Percentiles rank a stretch among this genome's conserved stretches.
phyloP scores from a whole-genome alignment of 148 eudicot species.

The Chenopodium album region DNA sequence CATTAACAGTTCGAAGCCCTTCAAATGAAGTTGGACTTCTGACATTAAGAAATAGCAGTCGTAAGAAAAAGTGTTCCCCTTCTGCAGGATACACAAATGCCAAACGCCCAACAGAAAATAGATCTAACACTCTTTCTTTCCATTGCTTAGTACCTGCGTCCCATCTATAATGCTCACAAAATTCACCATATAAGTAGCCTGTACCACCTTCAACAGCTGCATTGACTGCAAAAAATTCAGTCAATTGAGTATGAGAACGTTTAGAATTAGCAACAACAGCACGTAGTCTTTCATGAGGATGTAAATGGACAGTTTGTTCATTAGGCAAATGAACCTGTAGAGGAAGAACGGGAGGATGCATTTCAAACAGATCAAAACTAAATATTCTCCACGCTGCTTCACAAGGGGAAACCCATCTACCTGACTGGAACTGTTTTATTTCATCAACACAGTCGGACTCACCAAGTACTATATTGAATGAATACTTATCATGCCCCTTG shows the following conservation, averaged over 20 bases:
- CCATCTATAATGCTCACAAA: background rate
- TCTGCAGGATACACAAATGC: background rate
- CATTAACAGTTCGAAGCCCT: background rate
- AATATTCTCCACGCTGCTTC: constrained; percentile 21
- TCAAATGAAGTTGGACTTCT: constrained; percentile 5
- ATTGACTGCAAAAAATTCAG: background rate
- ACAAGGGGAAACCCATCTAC: constrained; percentile 11
- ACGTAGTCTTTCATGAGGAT: no score
- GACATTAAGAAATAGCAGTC: background rate
- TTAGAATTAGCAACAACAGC: no score
- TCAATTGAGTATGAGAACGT: background rate
- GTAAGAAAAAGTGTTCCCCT: background rate
- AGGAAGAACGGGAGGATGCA: constrained; percentile 1
- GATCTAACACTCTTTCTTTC: no score
- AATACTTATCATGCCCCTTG: background rate
- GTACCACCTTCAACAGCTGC: background rate
- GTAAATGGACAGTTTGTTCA: background rate
- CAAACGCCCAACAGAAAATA: background rate
- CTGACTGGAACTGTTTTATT: constrained; percentile 3
- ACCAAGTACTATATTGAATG: background rate
- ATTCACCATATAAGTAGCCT: background rate
- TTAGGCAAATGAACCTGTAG: background rate
- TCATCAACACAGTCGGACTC: background rate
- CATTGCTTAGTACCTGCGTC: background rate
- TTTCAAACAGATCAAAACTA: constrained; percentile 13